Evolutionary conservation across 1,139 yeast genomes (phyloP).

Genomic region (Pichia terricola): DNA sequence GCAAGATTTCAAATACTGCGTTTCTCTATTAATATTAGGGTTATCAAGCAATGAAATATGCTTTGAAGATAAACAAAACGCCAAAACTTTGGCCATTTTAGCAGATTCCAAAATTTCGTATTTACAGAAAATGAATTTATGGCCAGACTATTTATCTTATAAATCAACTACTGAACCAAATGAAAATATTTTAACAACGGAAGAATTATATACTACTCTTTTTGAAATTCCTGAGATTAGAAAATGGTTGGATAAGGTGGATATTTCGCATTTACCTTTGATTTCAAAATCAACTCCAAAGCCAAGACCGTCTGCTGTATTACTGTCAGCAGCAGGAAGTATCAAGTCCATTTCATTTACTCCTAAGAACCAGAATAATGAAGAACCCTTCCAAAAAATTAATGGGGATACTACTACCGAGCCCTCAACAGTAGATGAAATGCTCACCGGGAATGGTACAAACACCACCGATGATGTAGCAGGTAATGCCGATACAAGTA

Average conservation of each 20-base stretch:
- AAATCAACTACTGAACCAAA: slow-evolving; percentile 5
- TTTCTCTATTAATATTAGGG: slow-evolving; percentile 13
- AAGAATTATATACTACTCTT: slow-evolving; percentile 1
- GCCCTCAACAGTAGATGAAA: neutral
- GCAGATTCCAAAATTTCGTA: slow-evolving; percentile 9
- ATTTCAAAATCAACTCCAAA: slow-evolving; percentile 12
- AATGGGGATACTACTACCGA: too few relatives aligned
- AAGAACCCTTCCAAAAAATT: too few relatives aligned
- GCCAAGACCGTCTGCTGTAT: slow-evolving; percentile 3
- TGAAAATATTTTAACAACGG: neutral
- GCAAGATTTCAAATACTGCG: slow-evolving; percentile 13
- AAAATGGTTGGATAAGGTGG: slow-evolving; percentile 8
- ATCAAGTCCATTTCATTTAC: slow-evolving; percentile 1
- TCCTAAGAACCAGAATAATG: neutral
- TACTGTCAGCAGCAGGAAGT: slow-evolving; percentile 11
- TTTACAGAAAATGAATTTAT: slow-evolving; percentile 4
- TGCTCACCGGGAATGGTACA: neutral
- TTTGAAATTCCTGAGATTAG: slow-evolving; percentile 1
- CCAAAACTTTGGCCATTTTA: slow-evolving; percentile 2
- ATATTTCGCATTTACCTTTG: slow-evolving; percentile 9
- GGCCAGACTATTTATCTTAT: slow-evolving; percentile 11
- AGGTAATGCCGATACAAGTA: neutral
- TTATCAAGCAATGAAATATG: slow-evolving; percentile 4
- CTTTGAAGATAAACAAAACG: neutral
- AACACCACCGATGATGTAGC: too few relatives aligned